Percentiles rank a stretch among this genome's conserved stretches.
These are phyloP conservation scores for Lycium barbarum DNA, from an alignment of 257 asterid genomes.

Conservation along the genomic window DNA sequence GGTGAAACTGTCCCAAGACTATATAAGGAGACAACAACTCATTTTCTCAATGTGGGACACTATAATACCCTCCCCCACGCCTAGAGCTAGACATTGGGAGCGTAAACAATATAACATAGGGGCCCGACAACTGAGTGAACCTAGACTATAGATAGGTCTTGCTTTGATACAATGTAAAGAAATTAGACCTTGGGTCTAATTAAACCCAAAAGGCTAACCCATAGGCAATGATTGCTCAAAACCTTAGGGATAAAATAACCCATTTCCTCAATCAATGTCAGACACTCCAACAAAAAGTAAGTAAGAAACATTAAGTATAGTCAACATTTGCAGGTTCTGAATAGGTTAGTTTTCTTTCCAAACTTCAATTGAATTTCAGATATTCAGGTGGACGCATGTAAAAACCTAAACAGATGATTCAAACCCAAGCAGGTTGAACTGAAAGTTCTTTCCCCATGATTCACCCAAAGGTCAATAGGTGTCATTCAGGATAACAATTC, in stretches of 20 bases:
- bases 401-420: not conserved
- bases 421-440: not conserved
- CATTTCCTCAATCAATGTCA: not conserved
- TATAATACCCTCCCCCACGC: conserved; percentile 8
- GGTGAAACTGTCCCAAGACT: not conserved
- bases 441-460: conserved; percentile 1
- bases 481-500: not conserved
- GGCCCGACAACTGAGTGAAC: not conserved
- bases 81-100: conserved; percentile 1
- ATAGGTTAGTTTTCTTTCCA: conserved; percentile 19
- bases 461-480: conserved; percentile 8
- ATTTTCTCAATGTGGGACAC: conserved; percentile 9
- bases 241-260: not conserved
- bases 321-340: conserved; percentile 2
- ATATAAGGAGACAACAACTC: not conserved
- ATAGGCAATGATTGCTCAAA: not conserved
- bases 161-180: not conserved
- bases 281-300: conserved; percentile 1
- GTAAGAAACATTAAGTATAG: no score
- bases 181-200: conserved; percentile 2
- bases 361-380: conserved; percentile 14
- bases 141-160: not conserved
- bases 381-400: conserved; percentile 11
- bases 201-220: conserved; percentile 1
- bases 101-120: not conserved